Evolutionary conservation across 202 grass and related monocot species (phyloP).

Genomic region (Panicum hallii): DNA sequence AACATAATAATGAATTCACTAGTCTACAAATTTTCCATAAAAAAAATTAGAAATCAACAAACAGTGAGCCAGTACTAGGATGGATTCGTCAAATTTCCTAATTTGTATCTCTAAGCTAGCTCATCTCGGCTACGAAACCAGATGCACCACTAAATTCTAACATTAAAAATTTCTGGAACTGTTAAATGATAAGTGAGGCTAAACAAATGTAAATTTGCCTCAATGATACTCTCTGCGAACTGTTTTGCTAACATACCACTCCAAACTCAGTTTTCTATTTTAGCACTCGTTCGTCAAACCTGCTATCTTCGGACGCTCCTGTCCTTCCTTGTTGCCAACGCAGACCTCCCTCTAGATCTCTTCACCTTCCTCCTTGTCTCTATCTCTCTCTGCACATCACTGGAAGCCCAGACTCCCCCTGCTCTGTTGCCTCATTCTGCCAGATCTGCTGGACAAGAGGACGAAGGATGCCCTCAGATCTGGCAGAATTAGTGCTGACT

Average conservation of each 20-base stretch:
- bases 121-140: background rate
- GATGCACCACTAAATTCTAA: background rate
- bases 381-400: background rate
- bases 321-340: background rate
- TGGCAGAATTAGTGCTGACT: background rate
- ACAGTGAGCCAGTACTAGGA: background rate
- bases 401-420: background rate
- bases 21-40: background rate
- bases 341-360: background rate
- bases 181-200: background rate
- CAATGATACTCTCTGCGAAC: background rate
- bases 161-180: background rate
- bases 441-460: background rate
- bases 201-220: background rate
- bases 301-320: background rate
- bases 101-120: background rate
- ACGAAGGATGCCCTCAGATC: background rate
- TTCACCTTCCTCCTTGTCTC: background rate
- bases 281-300: background rate
- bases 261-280: background rate
- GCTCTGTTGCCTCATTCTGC: background rate
- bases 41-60: background rate
- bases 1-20: background rate
- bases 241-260: background rate
- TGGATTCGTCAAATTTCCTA: constrained; percentile 7